Evolutionary conservation across 2,329 filamentous ascomycete genomes (phyloP), one percentile per base, ranked within the genome.

Genomic region (Pseudogymnoascus sp.): DNA sequence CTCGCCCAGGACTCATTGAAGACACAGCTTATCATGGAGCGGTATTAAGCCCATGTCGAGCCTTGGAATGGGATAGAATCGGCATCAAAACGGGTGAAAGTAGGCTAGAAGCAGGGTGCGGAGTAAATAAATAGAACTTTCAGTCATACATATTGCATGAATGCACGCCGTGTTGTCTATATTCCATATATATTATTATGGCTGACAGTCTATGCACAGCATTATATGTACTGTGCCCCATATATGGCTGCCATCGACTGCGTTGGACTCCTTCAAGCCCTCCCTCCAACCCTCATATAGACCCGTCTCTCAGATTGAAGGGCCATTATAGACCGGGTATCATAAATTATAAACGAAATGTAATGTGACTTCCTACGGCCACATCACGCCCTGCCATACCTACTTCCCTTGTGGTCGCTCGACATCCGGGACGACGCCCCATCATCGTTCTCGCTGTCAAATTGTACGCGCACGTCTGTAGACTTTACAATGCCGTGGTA

Each of bases 401-500:
- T 33, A 4, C n/a, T 18, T 18, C 47, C 47, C 25, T 54, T 54
- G n/a, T 18, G 28, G 3, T 54, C 47, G 28, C 33, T 33, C 16
- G 47, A 54, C 47, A 54, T 54, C 47, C 47, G n/a, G 14, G 47
- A 54, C 28, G 47, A 54, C 16, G 47, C n/a, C 25, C 47, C n/a
- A 33, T 54, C 47, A n/a, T 54, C 47, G n/a, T 18, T 54, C 47
- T 54, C 47, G 47, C 25, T 54, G n/a, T 54, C 47, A 18, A 54
- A 54, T 30, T 54, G 47, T n/a, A 71, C 63, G 14, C 39, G 62
- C 8, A 70, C 65, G 47, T 74, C 70, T 2, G 70, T 77, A 7
- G 73, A 75, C 68, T 67, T 72, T 71, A 76, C 65, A 35, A 76
- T 76, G 35, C 74, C 73, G 54, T 75, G 72, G 63, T 74, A 72